Base-by-base conservation (phyloP, 164 flowering plant species). In the Paratinospora sagittata region DNA sequence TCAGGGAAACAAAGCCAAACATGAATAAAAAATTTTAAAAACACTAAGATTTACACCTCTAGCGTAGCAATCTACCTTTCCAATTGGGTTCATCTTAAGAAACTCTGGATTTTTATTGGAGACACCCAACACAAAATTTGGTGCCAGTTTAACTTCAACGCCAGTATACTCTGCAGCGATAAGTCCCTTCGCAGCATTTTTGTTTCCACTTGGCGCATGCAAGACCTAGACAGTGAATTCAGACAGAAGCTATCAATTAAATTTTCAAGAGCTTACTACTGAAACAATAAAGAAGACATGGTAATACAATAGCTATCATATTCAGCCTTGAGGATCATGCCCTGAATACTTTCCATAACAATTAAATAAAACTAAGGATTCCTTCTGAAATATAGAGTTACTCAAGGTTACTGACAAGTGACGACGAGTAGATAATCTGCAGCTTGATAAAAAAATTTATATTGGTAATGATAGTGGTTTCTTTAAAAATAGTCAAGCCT, bases 31-130 rank as follows among this genome's bases (percentile, higher is more conserved):
- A 2, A 66, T 0, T 14, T 65, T 26, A 63, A 5, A 3, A 34
- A 36, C 39, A 45, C 2, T 19, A 10, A 17, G 36, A 0, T 33
- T 27, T 8, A 39, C 21, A 24, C 24, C 61, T 58, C n/a, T 8
- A 26, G 16, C 34, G 10, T 13, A 2, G 21, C 7, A 34, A 2
- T 21, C 2, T 27, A 88, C 95, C 96, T 90, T 90, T 63, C 96
- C 96, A 73, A 90, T 71, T 8, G 96, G 96, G 71, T 90, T 90
- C 90, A 90, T 87, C 78, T 87, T 86, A n/a, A n/a, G n/a, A n/a
- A n/a, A n/a, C n/a, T n/a, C n/a, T n/a, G n/a, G n/a, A n/a, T n/a
- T n/a, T n/a, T n/a, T n/a, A n/a, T n/a, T n/a, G n/a, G n/a, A n/a
- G n/a, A n/a, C n/a, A n/a, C n/a, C n/a, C n/a, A n/a, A 87, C 81